Percentiles rank a stretch among this genome's conserved stretches.
phyloP scores from a whole-genome alignment of 805 yeast genomes.

The Nakazawaea peltata region DNA sequence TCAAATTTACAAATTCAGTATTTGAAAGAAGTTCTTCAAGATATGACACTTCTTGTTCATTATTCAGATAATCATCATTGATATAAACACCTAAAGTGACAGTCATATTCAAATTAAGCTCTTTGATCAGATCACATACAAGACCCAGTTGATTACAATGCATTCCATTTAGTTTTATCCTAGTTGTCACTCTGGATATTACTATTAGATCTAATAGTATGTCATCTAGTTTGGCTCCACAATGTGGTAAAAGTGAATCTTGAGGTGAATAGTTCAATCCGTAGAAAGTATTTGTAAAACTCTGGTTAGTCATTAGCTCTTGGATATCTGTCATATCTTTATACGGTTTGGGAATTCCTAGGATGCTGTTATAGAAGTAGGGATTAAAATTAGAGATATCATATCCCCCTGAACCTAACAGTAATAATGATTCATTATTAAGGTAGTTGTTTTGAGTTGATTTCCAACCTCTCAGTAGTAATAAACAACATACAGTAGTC shows the following conservation, averaged over 20 bases:
- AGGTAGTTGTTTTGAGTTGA: no score
- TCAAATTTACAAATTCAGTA: conserved; percentile 26
- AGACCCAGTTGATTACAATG: conserved; percentile 50
- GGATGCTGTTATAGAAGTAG: no score
- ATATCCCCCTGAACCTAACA: no score
- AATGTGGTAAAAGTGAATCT: conserved; percentile 39
- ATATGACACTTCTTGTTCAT: conserved; percentile 35
- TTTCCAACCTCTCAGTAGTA: no score
- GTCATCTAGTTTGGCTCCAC: conserved; percentile 41
- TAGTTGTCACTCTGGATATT: conserved; percentile 49
- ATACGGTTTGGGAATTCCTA: no score
- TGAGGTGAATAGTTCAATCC: conserved; percentile 59
- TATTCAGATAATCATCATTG: conserved; percentile 34
- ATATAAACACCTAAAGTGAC: conserved; percentile 61
- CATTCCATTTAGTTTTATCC: conserved; percentile 51
- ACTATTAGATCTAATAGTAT: conserved; percentile 48
- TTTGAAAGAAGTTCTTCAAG: conserved; percentile 27
- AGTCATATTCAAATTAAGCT: conserved; percentile 44
- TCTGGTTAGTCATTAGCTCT: conserved; percentile 26
- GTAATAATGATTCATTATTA: no score
- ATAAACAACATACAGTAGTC: no score
- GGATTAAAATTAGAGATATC: no score
- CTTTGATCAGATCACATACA: conserved; percentile 44
- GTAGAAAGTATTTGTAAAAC: conserved; percentile 32
- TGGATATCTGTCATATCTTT: conserved; percentile 26